These are phyloP conservation scores for Syzygium jambos DNA, from an alignment of 345 rosid species.

Conservation along the genomic window DNA sequence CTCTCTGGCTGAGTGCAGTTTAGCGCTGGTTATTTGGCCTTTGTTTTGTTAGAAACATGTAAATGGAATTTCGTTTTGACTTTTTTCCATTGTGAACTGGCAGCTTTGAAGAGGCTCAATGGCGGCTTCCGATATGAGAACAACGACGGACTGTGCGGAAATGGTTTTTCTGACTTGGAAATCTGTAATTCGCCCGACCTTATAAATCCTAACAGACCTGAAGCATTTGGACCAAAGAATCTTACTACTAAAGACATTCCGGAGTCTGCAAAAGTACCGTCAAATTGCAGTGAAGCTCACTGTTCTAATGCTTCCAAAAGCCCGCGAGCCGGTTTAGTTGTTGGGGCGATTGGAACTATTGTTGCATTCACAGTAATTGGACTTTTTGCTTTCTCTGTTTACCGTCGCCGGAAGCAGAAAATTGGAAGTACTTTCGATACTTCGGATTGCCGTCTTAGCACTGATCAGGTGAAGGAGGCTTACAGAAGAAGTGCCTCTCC, in stretches of 20 bases:
- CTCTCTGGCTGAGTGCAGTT: background rate
- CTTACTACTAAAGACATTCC: conserved; percentile 38
- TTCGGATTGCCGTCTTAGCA: conserved; percentile 59
- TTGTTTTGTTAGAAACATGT: background rate
- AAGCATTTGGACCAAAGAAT: conserved; percentile 49
- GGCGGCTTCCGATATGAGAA: conserved; percentile 62
- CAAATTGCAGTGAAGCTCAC: conserved; percentile 24
- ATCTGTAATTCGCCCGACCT: conserved; percentile 32
- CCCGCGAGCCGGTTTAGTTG: conserved; percentile 25
- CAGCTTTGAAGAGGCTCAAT: conserved; percentile 68
- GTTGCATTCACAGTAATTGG: conserved; percentile 28
- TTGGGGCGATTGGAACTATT: conserved; percentile 37
- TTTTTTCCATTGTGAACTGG: background rate
- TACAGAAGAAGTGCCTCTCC: conserved; percentile 62
- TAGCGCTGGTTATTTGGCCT: background rate
- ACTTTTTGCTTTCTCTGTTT: conserved; percentile 38
- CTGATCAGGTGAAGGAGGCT: conserved; percentile 60
- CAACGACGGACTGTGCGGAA: conserved; percentile 71
- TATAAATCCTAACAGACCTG: conserved; percentile 40
- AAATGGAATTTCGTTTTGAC: background rate
- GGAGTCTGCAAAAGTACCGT: conserved; percentile 53
- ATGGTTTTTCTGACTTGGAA: conserved; percentile 47
- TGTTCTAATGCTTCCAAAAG: conserved; percentile 27
- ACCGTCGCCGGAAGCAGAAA: conserved; percentile 68
- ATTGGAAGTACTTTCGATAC: conserved; percentile 53